Evolutionary conservation across 805 yeast genomes (phyloP).

Genomic region (Starmerella powellii): DNA sequence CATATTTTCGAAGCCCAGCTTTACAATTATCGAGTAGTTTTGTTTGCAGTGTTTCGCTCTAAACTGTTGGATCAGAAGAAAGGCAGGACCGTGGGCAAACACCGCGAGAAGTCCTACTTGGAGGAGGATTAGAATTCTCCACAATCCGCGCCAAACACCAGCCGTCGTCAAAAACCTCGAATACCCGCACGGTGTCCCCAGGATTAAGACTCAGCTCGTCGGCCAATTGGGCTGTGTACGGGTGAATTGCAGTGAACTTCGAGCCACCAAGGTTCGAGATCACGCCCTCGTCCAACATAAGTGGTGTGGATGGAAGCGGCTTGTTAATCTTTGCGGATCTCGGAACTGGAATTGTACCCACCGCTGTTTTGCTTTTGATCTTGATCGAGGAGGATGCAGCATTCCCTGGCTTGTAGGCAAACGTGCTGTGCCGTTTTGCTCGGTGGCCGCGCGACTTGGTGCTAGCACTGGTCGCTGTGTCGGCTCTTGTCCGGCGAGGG

Average conservation of each 20-base stretch:
- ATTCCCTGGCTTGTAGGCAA: no score
- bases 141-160: constrained; percentile 65
- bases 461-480: not conserved
- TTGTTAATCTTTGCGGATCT: constrained; percentile 12
- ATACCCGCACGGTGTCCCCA: constrained; percentile 58
- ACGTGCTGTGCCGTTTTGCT: not conserved
- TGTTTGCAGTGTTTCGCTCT: no score
- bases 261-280: constrained; percentile 19
- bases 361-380: no score
- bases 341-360: no score
- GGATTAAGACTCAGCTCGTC: constrained; percentile 64
- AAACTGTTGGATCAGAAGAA: no score
- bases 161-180: constrained; percentile 78
- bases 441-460: not conserved
- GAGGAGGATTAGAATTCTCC: not conserved
- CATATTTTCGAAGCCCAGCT: no score
- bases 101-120: constrained; percentile 11
- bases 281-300: constrained; percentile 15
- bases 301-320: constrained; percentile 21
- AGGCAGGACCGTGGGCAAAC: constrained; percentile 20
- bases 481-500: not conserved
- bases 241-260: constrained; percentile 50
- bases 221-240: constrained; percentile 65
- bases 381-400: no score
- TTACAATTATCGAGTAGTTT: no score